Conservation (phyloP, 306 rosid genomes). For the Glycine latifolia region DNA sequence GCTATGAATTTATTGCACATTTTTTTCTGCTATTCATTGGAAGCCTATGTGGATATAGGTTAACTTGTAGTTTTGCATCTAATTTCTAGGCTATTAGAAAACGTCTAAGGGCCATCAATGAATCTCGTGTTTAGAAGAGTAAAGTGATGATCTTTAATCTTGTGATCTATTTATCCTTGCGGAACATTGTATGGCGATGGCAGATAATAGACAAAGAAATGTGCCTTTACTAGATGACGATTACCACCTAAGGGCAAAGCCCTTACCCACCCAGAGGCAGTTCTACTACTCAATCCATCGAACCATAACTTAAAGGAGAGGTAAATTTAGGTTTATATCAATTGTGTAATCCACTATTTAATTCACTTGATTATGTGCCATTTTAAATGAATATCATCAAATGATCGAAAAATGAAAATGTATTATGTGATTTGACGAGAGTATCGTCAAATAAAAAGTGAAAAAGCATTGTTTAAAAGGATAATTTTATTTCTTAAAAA, state of each 20-base stretch:
- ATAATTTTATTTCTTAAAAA: neutral
- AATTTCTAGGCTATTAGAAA: slow-evolving; percentile 80
- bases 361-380: neutral
- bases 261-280: slow-evolving; percentile 29
- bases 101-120: slow-evolving; percentile 91
- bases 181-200: slow-evolving; percentile 72
- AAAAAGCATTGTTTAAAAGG: neutral
- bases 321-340: slow-evolving; percentile 39
- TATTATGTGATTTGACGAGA: too few species aligned
- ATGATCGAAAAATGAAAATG: neutral
- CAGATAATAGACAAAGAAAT: slow-evolving; percentile 80
- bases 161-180: slow-evolving; percentile 27
- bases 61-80: slow-evolving; percentile 36
- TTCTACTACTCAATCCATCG: slow-evolving; percentile 73
- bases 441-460: too few species aligned
- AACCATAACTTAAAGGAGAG: slow-evolving; percentile 82
- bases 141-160: slow-evolving; percentile 66
- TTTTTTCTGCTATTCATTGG: slow-evolving; percentile 17
- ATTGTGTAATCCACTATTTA: neutral
- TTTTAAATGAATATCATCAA: neutral
- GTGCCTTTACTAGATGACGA: slow-evolving; percentile 95
- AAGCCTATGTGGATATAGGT: slow-evolving; percentile 23
- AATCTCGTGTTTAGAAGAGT: slow-evolving; percentile 93
- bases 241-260: slow-evolving; percentile 51
- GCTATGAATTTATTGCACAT: slow-evolving; percentile 26